Conservation (phyloP, 345 rosid species). For the Melastoma malabathricum region DNA sequence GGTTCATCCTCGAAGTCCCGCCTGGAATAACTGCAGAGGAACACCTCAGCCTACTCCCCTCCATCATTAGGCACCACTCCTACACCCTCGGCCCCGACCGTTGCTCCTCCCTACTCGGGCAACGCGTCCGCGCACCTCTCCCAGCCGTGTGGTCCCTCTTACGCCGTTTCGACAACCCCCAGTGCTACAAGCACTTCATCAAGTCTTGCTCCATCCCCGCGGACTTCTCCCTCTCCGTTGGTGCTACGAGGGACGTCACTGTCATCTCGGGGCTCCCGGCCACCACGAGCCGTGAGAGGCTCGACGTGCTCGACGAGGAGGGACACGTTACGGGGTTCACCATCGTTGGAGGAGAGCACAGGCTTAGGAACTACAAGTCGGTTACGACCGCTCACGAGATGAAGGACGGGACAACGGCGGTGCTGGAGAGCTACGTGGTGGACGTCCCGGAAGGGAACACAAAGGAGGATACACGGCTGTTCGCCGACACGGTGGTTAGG, state of each 20-base stretch:
- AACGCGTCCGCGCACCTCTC: conserved; percentile 10
- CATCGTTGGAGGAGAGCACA: conserved; percentile 17
- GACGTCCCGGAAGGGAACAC: conserved; percentile 40
- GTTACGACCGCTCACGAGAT: conserved; percentile 15
- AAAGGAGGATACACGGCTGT: conserved; percentile 31
- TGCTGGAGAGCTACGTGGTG: conserved; percentile 37
- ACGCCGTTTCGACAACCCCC: conserved; percentile 19
- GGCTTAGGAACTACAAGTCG: conserved; percentile 15
- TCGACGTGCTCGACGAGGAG: conserved; percentile 14
- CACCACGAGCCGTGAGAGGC: conserved; percentile 12
- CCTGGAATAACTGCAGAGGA: conserved; percentile 5
- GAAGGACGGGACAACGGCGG: conserved; percentile 15
- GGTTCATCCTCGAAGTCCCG: conserved; percentile 1
- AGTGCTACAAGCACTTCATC: conserved; percentile 20
- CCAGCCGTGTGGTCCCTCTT: conserved; percentile 14
- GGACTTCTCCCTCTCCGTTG: conserved; percentile 7
- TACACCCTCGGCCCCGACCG: conserved; percentile 8
- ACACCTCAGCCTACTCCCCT: conserved; percentile 3
- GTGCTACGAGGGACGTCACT: conserved; percentile 10
- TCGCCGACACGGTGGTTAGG: conserved; percentile 36
- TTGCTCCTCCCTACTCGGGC: conserved; percentile 14
- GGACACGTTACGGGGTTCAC: conserved; percentile 13
- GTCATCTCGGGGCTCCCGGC: conserved; percentile 17
- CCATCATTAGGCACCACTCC: conserved; percentile 9
- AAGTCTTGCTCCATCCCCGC: conserved; percentile 12